Percentiles rank a stretch among this genome's conserved stretches.
Conservation (phyloP, 768 basidiomycete genomes). For the Suillus occidentalis region DNA sequence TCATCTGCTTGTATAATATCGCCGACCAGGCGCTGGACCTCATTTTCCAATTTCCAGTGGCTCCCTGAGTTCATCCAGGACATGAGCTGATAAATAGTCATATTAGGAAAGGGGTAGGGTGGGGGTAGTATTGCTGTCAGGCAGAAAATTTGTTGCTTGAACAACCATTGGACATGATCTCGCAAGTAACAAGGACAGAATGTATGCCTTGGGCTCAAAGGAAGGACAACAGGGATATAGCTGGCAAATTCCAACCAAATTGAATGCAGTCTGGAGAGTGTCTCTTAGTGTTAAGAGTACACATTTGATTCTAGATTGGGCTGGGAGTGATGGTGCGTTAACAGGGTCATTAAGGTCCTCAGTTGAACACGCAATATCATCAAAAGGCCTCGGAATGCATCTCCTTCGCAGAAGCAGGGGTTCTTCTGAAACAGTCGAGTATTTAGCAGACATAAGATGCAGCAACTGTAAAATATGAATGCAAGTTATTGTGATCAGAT, state of each 20-base stretch:
- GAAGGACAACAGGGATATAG: not conserved
- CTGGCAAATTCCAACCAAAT: not conserved
- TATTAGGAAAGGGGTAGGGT: not conserved
- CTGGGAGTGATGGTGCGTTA: not conserved
- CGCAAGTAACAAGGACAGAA: not conserved
- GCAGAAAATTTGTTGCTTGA: no score
- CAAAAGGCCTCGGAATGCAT: not conserved
- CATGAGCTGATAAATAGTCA: not conserved
- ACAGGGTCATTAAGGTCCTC: not conserved
- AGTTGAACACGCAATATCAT: not conserved
- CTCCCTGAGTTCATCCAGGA: conserved; percentile 4
- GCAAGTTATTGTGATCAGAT: no score
- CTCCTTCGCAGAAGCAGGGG: not conserved
- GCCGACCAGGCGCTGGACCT: conserved; percentile 1
- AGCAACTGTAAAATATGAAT: no score
- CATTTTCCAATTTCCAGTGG: not conserved
- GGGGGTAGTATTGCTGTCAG: not conserved
- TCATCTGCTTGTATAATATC: not conserved
- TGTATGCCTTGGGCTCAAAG: not conserved
- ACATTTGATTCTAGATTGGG: not conserved
- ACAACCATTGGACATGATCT: not conserved
- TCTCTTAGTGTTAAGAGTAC: not conserved
- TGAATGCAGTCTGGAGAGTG: not conserved
- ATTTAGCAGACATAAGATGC: no score
- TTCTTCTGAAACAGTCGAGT: not conserved